These are phyloP conservation scores for Sclerotiophoma versabilis DNA, from an alignment of 2,329 filamentous ascomycete species.

Conservation along the genomic window DNA sequence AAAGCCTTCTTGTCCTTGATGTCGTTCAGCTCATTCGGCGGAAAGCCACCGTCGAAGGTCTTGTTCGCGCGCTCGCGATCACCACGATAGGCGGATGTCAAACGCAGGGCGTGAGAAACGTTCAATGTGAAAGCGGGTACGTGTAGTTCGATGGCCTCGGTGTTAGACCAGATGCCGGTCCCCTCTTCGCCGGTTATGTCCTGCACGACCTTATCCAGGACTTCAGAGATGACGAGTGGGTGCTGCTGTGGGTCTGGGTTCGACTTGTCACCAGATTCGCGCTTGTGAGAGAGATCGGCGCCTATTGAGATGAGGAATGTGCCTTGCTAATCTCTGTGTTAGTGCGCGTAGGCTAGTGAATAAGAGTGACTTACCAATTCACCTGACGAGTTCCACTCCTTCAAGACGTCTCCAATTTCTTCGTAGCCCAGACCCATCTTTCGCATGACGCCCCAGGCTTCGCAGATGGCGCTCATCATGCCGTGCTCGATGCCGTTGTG, in stretches of 20 bases:
- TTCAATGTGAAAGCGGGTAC: slow-evolving; percentile 70
- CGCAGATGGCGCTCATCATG: slow-evolving; percentile 70
- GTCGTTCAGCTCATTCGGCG: slow-evolving; percentile 45
- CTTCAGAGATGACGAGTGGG: slow-evolving; percentile 63
- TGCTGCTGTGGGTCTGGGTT: slow-evolving; percentile 31
- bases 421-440: slow-evolving; percentile 65
- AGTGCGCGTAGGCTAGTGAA: background rate
- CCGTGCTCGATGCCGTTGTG: slow-evolving; percentile 78
- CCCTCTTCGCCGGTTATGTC: slow-evolving; percentile 71
- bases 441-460: slow-evolving; percentile 70
- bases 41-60: slow-evolving; percentile 52
- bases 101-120: slow-evolving; percentile 67
- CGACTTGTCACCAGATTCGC: slow-evolving; percentile 43
- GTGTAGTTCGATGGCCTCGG: slow-evolving; percentile 67
- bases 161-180: slow-evolving; percentile 71
- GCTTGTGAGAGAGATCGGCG: slow-evolving; percentile 64
- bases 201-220: slow-evolving; percentile 75
- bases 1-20: slow-evolving; percentile 52
- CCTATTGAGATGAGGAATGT: slow-evolving; percentile 71
- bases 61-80: slow-evolving; percentile 62
- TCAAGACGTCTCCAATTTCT: slow-evolving; percentile 66
- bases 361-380: slow-evolving; percentile 56
- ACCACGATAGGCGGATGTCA: slow-evolving; percentile 67
- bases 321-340: slow-evolving; percentile 45
- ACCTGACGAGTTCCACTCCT: slow-evolving; percentile 66